Percentiles rank a stretch among this genome's conserved stretches.
Evolutionary conservation across 306 rosid genomes (phyloP).

Genomic region (Malus domestica): ASM211411v1 NC_041804.1:2062001-2062500

Average conservation of each 20-base stretch:
- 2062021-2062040: slow-evolving; percentile 63
- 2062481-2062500: slow-evolving; percentile 24
- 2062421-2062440: slow-evolving; percentile 19
- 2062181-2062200: slow-evolving; percentile 57
- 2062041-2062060: slow-evolving; percentile 66
- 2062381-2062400: slow-evolving; percentile 32
- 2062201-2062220: slow-evolving; percentile 31
- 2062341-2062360: slow-evolving; percentile 33
- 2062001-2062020: slow-evolving; percentile 47
- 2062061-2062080: slow-evolving; percentile 39
- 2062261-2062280: slow-evolving; percentile 71
- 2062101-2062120: slow-evolving; percentile 8
- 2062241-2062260: slow-evolving; percentile 75
- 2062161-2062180: slow-evolving; percentile 12
- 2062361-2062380: slow-evolving; percentile 28
- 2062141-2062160: slow-evolving; percentile 10
- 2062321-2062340: slow-evolving; percentile 50
- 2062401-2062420: slow-evolving; percentile 37
- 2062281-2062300: slow-evolving; percentile 79
- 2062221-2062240: slow-evolving; percentile 30
- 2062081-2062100: background rate
- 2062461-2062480: slow-evolving; percentile 34
- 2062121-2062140: background rate
- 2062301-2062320: slow-evolving; percentile 67
- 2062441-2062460: slow-evolving; percentile 25